Base-by-base conservation (phyloP, 1,284 basidiomycete species). In the Rhodofomes roseus region DNA sequence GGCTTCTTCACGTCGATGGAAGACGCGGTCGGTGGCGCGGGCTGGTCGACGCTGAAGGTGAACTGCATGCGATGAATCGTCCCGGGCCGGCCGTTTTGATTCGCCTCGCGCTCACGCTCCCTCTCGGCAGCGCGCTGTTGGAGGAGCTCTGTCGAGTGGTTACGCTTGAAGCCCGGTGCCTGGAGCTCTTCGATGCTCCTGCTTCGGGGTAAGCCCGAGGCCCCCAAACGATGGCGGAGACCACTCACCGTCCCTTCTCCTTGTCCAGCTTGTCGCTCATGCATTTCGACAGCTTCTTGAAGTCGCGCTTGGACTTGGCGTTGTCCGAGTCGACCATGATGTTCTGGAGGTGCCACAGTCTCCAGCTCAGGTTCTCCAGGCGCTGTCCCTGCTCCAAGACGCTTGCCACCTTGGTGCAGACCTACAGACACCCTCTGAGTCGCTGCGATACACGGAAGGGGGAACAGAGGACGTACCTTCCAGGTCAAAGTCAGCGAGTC, bases 241-340 rank as follows among this genome's bases (percentile, higher is more conserved):
- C n/a, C 43, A 66, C 65, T 63, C 58, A 90, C 90, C 89, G 76
- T 70, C 90, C 90, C 75, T 92, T 92, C 77, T 92, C 90, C 77
- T 90, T 90, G 80, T 92, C 90, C 66, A 93, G 79, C 74, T 90
- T 92, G 78, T 92, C 90, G 65, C 90, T 83, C 90, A 93, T 93
- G 72, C 76, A 82, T 73, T 89, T 90, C 64, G 87, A 90, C 60
- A 92, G 83, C 67, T 90, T 90, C 78, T 87, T 89, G 81, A 93
- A 93, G 74, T 92, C 90, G 59, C 90, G 87, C 72, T 92, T 92
- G 34, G 86, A 87, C 74, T 85, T 89, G 53, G 90, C 89, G 65
- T 92, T 92, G 80, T 93, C 90, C 62, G 84, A 82, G 74, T 93
- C 90, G 75, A 92, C 90, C 79, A 92, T 92, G 68, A 93, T 82